Evolutionary conservation across 2,329 filamentous ascomycete species (phyloP), one percentile per base, ranked within the genome.

Genomic region (Lecanicillium sp.): DNA sequence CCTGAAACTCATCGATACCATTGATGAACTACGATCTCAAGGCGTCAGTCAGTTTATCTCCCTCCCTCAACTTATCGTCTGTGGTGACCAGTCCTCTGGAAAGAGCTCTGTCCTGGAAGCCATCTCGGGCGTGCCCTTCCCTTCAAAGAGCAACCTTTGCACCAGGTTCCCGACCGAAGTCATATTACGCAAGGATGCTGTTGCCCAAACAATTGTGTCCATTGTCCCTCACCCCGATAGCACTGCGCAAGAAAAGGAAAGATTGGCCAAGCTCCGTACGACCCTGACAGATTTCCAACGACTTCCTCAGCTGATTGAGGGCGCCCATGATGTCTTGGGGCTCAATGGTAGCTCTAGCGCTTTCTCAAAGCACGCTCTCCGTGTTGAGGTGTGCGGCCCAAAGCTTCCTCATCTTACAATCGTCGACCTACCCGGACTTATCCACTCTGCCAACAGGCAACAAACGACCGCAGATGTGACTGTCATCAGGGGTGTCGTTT

Each of bases 41-140:
- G 59, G 60, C 1, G 46, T 65, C 30, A 55, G 54, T 20, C 52
- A 55, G 6, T 59, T 57, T 18, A 46, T 65, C 13, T 55, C 58
- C 10, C 48, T 71, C 0, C 69, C 68, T 2, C 64, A 71, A 39
- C 47, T 73, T n/a, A 64, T 76, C 3, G 70, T 76, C n/a, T 72
- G 65, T 37, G 73, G 75, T 5, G 66, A 75, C 38, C 71, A 76
- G 45, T 71, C 68, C 0, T 64, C 66, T 2, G 74, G 73, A 1
- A 80, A 80, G 47, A 75, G 68, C 32, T 76, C 72, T 0, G 69
- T 77, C 0, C 59, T 81, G 0, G 72, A 79, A 44, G 71, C 71
- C 0, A 66, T 81, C 15, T 72, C 73, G 0, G 64, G 68, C 6
- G 65, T 79, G 1, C 61, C 65, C 0, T 79, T 79, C 38, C 73